phyloP scores from a whole-genome alignment of 2,329 filamentous ascomycete species.

The Fusarium sp. region DNA sequence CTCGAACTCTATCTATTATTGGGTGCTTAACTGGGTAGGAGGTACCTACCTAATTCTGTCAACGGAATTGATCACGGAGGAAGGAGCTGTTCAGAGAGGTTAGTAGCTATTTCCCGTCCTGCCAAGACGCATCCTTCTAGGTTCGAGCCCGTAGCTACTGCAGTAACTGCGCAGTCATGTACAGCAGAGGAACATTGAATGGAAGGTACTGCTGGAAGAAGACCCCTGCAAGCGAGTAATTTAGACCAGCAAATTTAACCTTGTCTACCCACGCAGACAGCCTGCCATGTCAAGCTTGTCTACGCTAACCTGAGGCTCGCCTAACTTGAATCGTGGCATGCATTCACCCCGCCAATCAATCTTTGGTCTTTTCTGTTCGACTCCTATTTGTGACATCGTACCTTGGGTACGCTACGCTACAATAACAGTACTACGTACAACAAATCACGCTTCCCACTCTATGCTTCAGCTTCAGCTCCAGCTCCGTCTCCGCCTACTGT shows the following conservation, averaged over 20 bases:
- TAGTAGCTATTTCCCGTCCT: neutral
- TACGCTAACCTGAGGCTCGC: slow-evolving; percentile 38
- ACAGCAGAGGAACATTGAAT: neutral
- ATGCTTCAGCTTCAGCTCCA: slow-evolving; percentile 13
- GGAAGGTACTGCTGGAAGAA: neutral
- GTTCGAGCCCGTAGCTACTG: neutral
- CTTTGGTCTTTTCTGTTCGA: slow-evolving; percentile 17
- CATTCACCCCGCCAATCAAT: slow-evolving; percentile 33
- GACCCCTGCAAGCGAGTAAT: slow-evolving; percentile 30
- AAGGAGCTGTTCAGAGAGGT: neutral
- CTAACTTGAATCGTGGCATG: slow-evolving; percentile 35
- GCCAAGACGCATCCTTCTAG: no score
- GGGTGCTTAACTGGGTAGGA: neutral
- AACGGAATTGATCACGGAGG: neutral
- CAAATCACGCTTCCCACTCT: slow-evolving; percentile 20
- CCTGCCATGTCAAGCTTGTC: slow-evolving; percentile 9
- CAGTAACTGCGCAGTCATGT: neutral
- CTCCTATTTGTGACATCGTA: slow-evolving; percentile 33
- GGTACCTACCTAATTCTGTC: neutral
- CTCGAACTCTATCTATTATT: slow-evolving; percentile 28
- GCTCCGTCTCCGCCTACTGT: slow-evolving; percentile 16
- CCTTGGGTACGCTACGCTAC: neutral
- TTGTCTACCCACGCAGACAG: slow-evolving; percentile 8
- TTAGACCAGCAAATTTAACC: slow-evolving; percentile 26
- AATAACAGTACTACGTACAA: neutral